A percentile compares a stretch with the other conserved stretches of the same genome.
Conservation (phyloP, 495 filamentous ascomycete genomes). For the Aspergillus biplanus region DNA sequence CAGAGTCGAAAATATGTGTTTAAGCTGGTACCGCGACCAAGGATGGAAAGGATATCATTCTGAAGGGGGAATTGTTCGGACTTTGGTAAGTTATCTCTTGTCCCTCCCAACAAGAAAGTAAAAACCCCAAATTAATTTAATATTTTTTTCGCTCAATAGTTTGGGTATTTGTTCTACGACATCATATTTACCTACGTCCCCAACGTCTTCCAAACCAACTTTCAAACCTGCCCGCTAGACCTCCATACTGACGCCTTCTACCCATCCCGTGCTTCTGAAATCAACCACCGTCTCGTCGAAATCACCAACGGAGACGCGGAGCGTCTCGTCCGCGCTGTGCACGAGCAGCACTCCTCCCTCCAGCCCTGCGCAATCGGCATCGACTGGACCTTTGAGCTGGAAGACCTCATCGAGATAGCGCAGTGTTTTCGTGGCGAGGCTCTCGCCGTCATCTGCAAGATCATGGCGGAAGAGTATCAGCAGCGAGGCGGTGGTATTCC, state of each 20-base stretch:
- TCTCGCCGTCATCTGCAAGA: slow-evolving; percentile 82
- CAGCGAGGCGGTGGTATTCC: slow-evolving; percentile 87
- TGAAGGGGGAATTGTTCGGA: slow-evolving; percentile 88
- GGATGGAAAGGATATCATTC: slow-evolving; percentile 95
- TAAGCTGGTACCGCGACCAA: slow-evolving; percentile 77
- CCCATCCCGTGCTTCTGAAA: slow-evolving; percentile 78
- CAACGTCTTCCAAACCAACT: slow-evolving; percentile 95
- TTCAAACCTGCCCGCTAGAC: slow-evolving; percentile 91
- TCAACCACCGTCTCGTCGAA: slow-evolving; percentile 84
- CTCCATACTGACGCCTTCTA: slow-evolving; percentile 95
- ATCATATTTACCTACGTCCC: slow-evolving; percentile 91
- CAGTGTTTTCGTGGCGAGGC: slow-evolving; percentile 77
- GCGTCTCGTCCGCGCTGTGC: slow-evolving; percentile 66
- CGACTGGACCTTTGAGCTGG: slow-evolving; percentile 83
- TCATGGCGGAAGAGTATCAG: slow-evolving; percentile 92
- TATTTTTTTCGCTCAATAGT: slow-evolving; percentile 39
- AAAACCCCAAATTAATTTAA: not conserved
- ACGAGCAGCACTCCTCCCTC: slow-evolving; percentile 63
- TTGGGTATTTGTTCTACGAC: slow-evolving; percentile 91
- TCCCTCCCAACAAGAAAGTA: not conserved
- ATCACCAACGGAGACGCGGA: slow-evolving; percentile 77
- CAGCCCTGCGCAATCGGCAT: slow-evolving; percentile 86
- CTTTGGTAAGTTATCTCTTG: slow-evolving; percentile 54
- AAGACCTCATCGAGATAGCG: slow-evolving; percentile 84
- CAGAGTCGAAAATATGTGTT: slow-evolving; percentile 88